These are phyloP conservation scores for Solanum hybrid DNA, from an alignment of 305 asterid genomes.

Conservation along the genomic window DNA sequence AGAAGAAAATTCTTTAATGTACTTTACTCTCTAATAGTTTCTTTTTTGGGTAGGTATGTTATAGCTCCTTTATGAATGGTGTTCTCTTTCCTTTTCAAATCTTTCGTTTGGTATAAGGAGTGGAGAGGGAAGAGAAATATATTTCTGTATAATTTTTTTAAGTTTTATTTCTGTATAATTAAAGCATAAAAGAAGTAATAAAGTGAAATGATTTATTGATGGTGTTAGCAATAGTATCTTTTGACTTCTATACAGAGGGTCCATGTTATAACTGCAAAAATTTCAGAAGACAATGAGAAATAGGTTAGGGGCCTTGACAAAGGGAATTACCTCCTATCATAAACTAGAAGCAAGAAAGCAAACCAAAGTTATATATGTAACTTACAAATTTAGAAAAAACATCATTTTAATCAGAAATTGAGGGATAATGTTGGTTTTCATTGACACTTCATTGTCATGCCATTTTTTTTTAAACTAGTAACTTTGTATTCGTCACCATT, in stretches of 20 bases:
- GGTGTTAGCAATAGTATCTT: neutral
- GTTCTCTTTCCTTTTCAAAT: neutral
- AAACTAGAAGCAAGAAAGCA: neutral
- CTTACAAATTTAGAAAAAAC: neutral
- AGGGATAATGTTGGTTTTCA: neutral
- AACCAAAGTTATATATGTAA: neutral
- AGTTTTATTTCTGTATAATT: neutral
- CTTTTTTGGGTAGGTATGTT: neutral
- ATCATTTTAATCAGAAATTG: neutral
- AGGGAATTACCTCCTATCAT: neutral
- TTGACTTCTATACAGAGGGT: neutral
- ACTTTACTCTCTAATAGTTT: neutral
- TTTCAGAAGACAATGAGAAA: neutral
- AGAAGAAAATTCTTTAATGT: neutral
- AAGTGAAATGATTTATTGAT: constrained; percentile 7
- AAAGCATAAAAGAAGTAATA: neutral
- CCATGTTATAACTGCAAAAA: neutral
- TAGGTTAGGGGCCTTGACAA: neutral
- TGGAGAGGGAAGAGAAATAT: neutral
- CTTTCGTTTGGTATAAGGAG: neutral
- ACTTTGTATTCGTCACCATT: neutral
- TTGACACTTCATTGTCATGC: neutral
- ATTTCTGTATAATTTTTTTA: neutral
- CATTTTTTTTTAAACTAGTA: neutral
- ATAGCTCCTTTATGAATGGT: neutral